These are phyloP conservation scores for Leucocoprinus birnbaumii DNA, from an alignment of 768 basidiomycete species.

Conservation along the genomic window DNA sequence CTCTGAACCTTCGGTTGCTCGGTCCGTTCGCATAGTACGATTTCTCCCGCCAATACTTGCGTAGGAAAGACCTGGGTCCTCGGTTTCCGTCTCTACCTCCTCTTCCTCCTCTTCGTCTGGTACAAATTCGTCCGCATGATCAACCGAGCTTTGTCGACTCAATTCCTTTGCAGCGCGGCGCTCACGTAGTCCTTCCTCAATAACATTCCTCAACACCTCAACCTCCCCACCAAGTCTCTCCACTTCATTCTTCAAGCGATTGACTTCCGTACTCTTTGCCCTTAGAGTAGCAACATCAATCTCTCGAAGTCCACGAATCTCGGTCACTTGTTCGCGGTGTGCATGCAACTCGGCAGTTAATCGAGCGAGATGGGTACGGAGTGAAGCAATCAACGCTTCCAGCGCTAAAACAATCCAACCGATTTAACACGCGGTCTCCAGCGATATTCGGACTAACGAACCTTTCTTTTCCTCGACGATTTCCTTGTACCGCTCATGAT, in stretches of 20 bases:
- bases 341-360: conserved; percentile 77
- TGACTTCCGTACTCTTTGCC: conserved; percentile 66
- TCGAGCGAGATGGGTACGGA: conserved; percentile 72
- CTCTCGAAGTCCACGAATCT: conserved; percentile 63
- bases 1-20: conserved; percentile 46
- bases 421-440: too few relatives aligned
- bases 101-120: conserved; percentile 18
- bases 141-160: conserved; percentile 17
- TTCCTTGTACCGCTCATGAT: conserved; percentile 60
- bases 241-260: conserved; percentile 68
- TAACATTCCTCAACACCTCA: conserved; percentile 79
- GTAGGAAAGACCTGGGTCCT: conserved; percentile 3
- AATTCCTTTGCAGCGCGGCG: conserved; percentile 53
- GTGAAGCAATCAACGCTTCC: conserved; percentile 71
- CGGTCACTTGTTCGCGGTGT: conserved; percentile 68
- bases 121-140: conserved; percentile 16
- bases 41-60: conserved; percentile 17
- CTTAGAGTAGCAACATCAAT: conserved; percentile 54
- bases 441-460: conserved; percentile 30
- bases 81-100: conserved; percentile 20
- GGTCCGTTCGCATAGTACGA: conserved; percentile 50
- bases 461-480: conserved; percentile 90
- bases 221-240: conserved; percentile 84
- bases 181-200: conserved; percentile 84
- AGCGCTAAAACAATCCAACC: conserved; percentile 62